These are phyloP conservation scores for Afroboletus lepidellus DNA, from an alignment of 1,284 basidiomycete genomes.

Conservation along the genomic window DNA sequence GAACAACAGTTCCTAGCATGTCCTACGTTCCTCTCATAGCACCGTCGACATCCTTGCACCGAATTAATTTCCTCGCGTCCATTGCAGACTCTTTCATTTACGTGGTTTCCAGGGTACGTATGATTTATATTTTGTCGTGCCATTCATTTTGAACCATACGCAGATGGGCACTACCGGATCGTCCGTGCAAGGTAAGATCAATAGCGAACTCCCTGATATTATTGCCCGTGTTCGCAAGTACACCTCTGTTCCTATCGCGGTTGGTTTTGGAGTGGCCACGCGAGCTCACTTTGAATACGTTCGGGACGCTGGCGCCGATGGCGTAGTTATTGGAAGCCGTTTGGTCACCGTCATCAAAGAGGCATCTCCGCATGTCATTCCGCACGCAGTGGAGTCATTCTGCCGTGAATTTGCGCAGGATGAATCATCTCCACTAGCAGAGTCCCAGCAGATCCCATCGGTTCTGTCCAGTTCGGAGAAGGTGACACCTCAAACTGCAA, in stretches of 20 bases:
- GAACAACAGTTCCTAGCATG: constrained; percentile 44
- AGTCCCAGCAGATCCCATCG: constrained; percentile 39
- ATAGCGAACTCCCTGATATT: constrained; percentile 76
- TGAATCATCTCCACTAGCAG: constrained; percentile 41
- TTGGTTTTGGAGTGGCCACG: constrained; percentile 97
- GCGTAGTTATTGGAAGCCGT: constrained; percentile 91
- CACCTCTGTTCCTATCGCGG: constrained; percentile 69
- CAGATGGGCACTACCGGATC: constrained; percentile 99
- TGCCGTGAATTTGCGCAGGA: constrained; percentile 70
- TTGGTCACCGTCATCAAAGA: constrained; percentile 80
- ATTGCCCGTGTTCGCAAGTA: constrained; percentile 26
- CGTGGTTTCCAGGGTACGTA: constrained; percentile 56
- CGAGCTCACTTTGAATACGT: constrained; percentile 88
- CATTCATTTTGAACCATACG: constrained; percentile 5
- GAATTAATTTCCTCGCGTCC: constrained; percentile 87
- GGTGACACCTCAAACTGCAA: constrained; percentile 9
- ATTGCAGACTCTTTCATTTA: constrained; percentile 99
- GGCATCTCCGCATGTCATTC: constrained; percentile 51
- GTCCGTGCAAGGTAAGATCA: constrained; percentile 70
- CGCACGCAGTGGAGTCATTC: constrained; percentile 70
- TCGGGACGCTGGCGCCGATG: constrained; percentile 85
- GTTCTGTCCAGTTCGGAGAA: constrained; percentile 32
- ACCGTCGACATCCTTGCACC: constrained; percentile 84
- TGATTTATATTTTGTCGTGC: background rate
- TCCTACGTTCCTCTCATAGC: constrained; percentile 98